Evolutionary conservation across 169 alveolate genomes (phyloP), one percentile per base, ranked within the genome.

Genomic region (Plasmodium vivax): DNA sequence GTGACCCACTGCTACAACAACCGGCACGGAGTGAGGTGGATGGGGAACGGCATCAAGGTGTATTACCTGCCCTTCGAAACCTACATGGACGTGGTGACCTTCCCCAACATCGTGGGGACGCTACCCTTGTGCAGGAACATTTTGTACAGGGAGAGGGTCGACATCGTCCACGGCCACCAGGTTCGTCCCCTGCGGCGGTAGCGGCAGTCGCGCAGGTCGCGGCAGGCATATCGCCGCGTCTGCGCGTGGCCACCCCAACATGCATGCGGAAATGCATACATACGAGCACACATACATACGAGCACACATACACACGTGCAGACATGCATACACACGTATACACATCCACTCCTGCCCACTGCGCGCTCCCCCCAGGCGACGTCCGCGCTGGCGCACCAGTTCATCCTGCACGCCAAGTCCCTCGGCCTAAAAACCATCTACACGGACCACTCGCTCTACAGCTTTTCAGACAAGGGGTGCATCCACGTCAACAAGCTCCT

Each of bases 361-460:
- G 19, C 27, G 27, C 27, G 27, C 27, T 14, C 16, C 68, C 30
- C 30, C 36, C 82, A 91, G 95, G 95, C 95, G 14, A 82, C 92
- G 3, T 91, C 95, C 7, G 23, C 92, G 19, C 43, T 91, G 41
- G 92, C 95, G 41, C 95, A 83, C 30, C 95, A 95, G 58, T 91
- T 96, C 45, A 92, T 82, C 38, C 34, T 73, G 43, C 92, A 62
- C 30, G 97, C 96, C 7, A 93, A 79, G 73, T 27, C 96, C 16
- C 45, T 96, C 83, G 97, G 97, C 9, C 87, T 90, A 90, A 97
- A 98, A 85, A 96, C 98, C 1, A 99, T 99, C 27, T 99, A 98
- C 96, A 99, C 99, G 10, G 99, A 99, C 94, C 99, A 99, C 97
- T 98, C 99, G n/a, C 97, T 99, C 83, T 99, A 98, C 96, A 99